phyloP scores from a whole-genome alignment of 2,329 filamentous ascomycete genomes.

The Blastomyces percursus region DNA sequence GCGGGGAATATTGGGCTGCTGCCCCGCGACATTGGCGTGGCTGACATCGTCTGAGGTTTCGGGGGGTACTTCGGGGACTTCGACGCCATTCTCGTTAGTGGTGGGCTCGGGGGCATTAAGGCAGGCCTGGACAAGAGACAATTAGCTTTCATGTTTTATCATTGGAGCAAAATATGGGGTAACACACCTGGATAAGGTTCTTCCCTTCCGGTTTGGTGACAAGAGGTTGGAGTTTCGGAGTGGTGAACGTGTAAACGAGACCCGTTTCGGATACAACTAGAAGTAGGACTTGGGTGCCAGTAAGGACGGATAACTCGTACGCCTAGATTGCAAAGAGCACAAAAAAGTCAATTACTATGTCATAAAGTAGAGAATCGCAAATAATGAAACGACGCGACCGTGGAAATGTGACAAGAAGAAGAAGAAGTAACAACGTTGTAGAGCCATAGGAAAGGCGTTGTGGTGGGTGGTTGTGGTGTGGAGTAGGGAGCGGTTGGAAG shows the following conservation, averaged over 20 bases:
- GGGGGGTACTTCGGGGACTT: constrained; percentile 58
- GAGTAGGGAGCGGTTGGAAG: neutral
- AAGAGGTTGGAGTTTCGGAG: constrained; percentile 92
- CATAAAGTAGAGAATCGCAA: neutral
- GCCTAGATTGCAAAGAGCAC: constrained; percentile 47
- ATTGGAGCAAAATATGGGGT: neutral
- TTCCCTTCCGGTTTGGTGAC: constrained; percentile 98
- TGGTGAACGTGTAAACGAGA: constrained; percentile 96
- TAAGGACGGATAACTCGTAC: constrained; percentile 94
- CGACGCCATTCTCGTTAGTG: constrained; percentile 70
- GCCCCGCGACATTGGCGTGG: constrained; percentile 62
- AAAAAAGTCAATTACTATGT: neutral
- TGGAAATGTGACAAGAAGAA: constrained; percentile 3
- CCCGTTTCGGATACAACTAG: constrained; percentile 96
- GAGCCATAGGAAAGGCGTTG: neutral
- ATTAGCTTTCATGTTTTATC: neutral
- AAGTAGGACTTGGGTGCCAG: constrained; percentile 91
- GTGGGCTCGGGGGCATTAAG: constrained; percentile 89
- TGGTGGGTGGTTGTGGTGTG: neutral
- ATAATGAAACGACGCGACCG: constrained; percentile 4
- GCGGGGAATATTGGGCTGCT: constrained; percentile 54
- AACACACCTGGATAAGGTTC: constrained; percentile 89
- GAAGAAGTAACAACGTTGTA: neutral
- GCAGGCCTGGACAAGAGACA: constrained; percentile 57
- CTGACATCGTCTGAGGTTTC: constrained; percentile 86